Percentiles rank a stretch among this genome's conserved stretches.
phyloP scores from a whole-genome alignment of 805 yeast genomes.

The Millerozyma miso region DNA sequence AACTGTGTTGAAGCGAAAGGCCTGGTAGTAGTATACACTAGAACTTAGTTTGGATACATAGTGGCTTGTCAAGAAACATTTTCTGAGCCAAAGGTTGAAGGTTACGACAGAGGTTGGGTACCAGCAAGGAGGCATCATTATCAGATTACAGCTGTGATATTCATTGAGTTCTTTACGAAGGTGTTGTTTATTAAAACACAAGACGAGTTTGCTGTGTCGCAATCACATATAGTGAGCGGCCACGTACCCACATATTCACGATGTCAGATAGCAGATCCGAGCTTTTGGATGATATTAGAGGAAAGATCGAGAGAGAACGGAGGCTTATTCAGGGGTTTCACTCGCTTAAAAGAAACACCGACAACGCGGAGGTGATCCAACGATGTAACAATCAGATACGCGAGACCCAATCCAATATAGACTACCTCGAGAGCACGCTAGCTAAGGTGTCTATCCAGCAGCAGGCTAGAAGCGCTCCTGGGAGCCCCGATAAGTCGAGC shows the following conservation, averaged over 20 bases:
- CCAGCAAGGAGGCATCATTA: too few species aligned
- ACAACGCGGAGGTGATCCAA: slow-evolving; percentile 79
- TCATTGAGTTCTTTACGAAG: too few species aligned
- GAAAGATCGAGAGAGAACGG: slow-evolving; percentile 83
- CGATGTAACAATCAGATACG: slow-evolving; percentile 85
- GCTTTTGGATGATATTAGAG: slow-evolving; percentile 61
- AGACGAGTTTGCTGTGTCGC: not conserved
- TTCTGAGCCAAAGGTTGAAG: too few species aligned
- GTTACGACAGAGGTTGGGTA: too few species aligned
- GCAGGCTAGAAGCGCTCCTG: slow-evolving; percentile 6
- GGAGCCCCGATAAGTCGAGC: slow-evolving; percentile 7
- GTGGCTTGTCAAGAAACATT: not conserved
- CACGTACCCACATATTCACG: not conserved
- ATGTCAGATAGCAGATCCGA: slow-evolving; percentile 13
- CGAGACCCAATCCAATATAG: slow-evolving; percentile 88
- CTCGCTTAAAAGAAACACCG: slow-evolving; percentile 70
- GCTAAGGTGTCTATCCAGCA: slow-evolving; percentile 43
- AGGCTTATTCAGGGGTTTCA: slow-evolving; percentile 87
- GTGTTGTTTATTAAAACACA: too few species aligned
- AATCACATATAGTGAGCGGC: not conserved
- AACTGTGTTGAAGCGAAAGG: too few species aligned
- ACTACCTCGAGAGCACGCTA: slow-evolving; percentile 77
- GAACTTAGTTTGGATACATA: not conserved
- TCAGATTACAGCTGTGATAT: too few species aligned
- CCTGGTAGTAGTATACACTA: not conserved